Base-by-base conservation (phyloP, 768 basidiomycete species). In the Suillus subaureus region DNA sequence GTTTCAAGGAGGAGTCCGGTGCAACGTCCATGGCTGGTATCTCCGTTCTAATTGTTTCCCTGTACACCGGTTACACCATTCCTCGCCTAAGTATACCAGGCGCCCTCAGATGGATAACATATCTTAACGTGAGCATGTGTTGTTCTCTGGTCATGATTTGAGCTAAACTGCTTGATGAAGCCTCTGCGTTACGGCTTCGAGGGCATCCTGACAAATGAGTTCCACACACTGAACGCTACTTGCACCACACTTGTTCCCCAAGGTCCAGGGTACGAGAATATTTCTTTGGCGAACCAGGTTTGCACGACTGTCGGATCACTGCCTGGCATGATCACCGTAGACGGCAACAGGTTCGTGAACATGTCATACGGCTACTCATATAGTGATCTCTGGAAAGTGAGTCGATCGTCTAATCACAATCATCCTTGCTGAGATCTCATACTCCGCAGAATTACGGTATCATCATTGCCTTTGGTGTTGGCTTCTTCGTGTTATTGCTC, bases 1-100 rank as follows among this genome's bases (percentile, higher is more conserved):
- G 79, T 16, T 87, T 87, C 70, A 78, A 79, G 43, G 75, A 78
- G 21, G 83, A 85, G 51, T 83, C 88, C 0, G 81, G 84, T 0
- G 89, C 90, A 11, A 64, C 77, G 52, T 71, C 78, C 4, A 47
- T 74, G 1, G 70, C 77, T 0, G 77, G 72, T 6, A 51, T 83
- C 64, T 62, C 75, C 63, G 73, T 80, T 42, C 73, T 83, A 62
- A 74, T 76, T 21, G 69, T 81, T 65, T 70, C 80, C 61, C 79
- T 84, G 68, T 82, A 79, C 69, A 80, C 76, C n/a, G 84, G 75
- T 26, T 84, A 79, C 67, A 73, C 73, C 23, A 80, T 76, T 55
- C 75, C 79, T 1, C 6, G 26, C 0, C 15, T 3, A 2, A 54
- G 63, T 15, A 71, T 74, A 2, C 35, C 66, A 2, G 31, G 64